Evolutionary conservation across 352 stramenopile species (phyloP), one percentile per base, ranked within the genome.

Genomic region (Globisporangium iwayamae): DNA sequence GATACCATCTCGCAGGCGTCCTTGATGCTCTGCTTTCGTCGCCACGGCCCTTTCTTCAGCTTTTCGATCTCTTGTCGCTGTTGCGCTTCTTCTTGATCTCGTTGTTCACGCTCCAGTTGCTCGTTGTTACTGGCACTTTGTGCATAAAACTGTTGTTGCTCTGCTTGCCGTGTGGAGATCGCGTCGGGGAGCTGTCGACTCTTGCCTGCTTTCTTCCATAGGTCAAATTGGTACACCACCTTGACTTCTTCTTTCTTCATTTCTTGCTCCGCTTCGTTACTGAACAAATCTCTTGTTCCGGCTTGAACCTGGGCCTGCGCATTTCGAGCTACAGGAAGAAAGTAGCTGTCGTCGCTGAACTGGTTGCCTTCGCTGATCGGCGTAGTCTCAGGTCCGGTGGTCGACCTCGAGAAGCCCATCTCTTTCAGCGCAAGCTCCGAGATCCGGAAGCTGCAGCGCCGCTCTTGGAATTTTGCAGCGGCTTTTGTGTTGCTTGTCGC

Each of bases 371-470:
- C 69, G 51, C 10, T 68, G 38, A 47, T 71, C 14, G 20, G 55
- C n/a, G 6, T 68, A 50, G 22, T 71, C 53, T 70, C 60, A 30
- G 72, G 63, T 36, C 75, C 69, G 0, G 68, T 67, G 52, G 60
- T 6, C 11, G 71, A 75, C 0, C 71, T 69, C 11, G 69, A 56
- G n/a, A 75, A 67, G 2, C 79, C 79, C 11, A 87, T 62, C 20
- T 87, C 74, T 52, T 83, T 76, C 38, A 87, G 56, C 1, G 70
- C 73, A 51, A 76, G 71, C 30, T 79, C 73, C 3, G 78, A 81
- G 59, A 90, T 85, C 18, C 77, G 82, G 52, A 88, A 90, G 48
- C 81, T 90, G 56, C 74, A 83, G n/a, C 81, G 76, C 45, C 78
- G 69, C 25, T 87, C 74, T 38, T 85, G 63, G 41, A 11, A 4